These are phyloP conservation scores for Luzula sylvatica DNA, from an alignment of 176 grass and related monocot genomes.

Conservation along the genomic window DNA sequence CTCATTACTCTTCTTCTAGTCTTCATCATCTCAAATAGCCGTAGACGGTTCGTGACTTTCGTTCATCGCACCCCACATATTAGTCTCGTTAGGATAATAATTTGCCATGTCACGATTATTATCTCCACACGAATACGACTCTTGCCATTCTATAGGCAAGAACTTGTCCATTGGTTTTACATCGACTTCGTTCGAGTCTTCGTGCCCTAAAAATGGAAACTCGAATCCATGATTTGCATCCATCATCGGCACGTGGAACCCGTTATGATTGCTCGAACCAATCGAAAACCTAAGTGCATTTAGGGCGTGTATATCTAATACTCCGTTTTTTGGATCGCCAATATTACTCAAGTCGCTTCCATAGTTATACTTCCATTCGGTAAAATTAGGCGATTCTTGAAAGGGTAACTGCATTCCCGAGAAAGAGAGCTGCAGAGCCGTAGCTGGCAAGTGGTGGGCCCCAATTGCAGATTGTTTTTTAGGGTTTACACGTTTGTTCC, in stretches of 20 bases:
- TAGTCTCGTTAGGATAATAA: constrained; percentile 37
- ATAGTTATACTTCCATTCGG: constrained; percentile 20
- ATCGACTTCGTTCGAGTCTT: constrained; percentile 17
- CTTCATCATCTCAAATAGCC: constrained; percentile 31
- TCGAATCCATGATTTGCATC: constrained; percentile 8
- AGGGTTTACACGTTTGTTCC: constrained; percentile 58
- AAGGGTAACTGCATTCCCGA: constrained; percentile 35
- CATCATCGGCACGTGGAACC: constrained; percentile 1
- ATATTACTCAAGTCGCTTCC: constrained; percentile 7
- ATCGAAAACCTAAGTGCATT: constrained; percentile 9
- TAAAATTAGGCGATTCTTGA: constrained; percentile 5
- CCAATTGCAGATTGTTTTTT: constrained; percentile 37
- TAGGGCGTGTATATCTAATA: not conserved
- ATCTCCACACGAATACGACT: constrained; percentile 37
- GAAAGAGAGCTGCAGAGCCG: constrained; percentile 57
- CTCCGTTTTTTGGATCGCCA: not conserved
- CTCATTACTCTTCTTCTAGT: not conserved
- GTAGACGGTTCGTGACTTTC: constrained; percentile 45
- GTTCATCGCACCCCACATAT: constrained; percentile 64
- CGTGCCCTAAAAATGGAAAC: constrained; percentile 13
- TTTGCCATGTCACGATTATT: constrained; percentile 31
- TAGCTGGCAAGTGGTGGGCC: constrained; percentile 7
- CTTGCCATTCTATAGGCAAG: constrained; percentile 55
- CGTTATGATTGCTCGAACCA: not conserved
- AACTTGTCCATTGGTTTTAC: constrained; percentile 36